Conservation (phyloP, 495 filamentous ascomycete species). For the Lineolata rhizophorae region DNA sequence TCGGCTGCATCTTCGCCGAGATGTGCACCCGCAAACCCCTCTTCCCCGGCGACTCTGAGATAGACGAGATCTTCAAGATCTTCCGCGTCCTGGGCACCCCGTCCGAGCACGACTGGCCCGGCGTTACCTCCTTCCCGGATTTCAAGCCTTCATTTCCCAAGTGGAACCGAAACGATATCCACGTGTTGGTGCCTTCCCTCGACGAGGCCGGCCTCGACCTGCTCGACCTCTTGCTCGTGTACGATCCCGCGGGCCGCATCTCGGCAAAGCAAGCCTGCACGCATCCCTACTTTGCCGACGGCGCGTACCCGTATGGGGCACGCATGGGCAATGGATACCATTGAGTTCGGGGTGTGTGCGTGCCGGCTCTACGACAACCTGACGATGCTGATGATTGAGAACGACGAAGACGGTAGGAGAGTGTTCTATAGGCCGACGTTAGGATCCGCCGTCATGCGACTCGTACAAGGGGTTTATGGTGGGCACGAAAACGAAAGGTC, state of each 20-base stretch:
- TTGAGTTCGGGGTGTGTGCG: no score
- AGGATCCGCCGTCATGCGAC: no score
- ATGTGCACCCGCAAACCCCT: constrained; percentile 98
- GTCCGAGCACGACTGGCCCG: constrained; percentile 73
- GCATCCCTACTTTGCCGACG: constrained; percentile 97
- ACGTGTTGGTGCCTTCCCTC: constrained; percentile 33
- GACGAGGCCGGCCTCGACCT: constrained; percentile 70
- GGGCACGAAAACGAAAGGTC: no score
- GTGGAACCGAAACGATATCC: constrained; percentile 55
- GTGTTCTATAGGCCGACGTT: no score
- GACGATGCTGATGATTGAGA: no score
- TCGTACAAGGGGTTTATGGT: no score
- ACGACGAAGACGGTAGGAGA: no score
- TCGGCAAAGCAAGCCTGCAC: constrained; percentile 86
- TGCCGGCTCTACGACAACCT: no score
- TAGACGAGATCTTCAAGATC: constrained; percentile 99
- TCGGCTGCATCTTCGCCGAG: constrained; percentile 96
- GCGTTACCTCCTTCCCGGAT: constrained; percentile 92
- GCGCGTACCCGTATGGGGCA: no score
- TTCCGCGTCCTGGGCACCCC: constrained; percentile 88
- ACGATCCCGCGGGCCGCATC: constrained; percentile 81
- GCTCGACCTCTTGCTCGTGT: constrained; percentile 70
- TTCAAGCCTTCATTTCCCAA: constrained; percentile 95
- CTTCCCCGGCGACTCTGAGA: constrained; percentile 95
- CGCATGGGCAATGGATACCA: no score